These are phyloP conservation scores for Backusella westeae DNA, from an alignment of 192 early-diverging fungal genomes.

Conservation along the genomic window DNA sequence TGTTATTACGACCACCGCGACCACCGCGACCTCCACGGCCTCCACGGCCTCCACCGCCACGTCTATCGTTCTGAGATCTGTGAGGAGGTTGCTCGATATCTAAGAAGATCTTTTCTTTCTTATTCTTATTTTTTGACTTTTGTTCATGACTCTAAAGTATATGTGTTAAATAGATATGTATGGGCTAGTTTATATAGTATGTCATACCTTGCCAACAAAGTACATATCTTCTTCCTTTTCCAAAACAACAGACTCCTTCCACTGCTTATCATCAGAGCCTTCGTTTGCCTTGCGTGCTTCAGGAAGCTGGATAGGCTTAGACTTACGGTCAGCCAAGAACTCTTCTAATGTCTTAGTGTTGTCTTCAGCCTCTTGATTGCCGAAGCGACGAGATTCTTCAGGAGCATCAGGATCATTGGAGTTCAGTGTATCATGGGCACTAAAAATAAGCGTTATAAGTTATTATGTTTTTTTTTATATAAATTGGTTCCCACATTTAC, in stretches of 20 bases:
- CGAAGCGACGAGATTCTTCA: slow-evolving; percentile 36
- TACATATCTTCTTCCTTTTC: slow-evolving; percentile 75
- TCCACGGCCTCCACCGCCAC: neutral
- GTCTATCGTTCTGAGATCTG: neutral
- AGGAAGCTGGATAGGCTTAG: slow-evolving; percentile 46
- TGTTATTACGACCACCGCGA: neutral
- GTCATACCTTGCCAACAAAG: slow-evolving; percentile 62
- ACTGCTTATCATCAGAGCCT: slow-evolving; percentile 78
- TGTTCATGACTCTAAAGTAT: neutral
- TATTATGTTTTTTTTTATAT: neutral
- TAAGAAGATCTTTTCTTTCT: slow-evolving; percentile 15
- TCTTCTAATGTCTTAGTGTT: slow-evolving; percentile 82
- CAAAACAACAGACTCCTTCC: slow-evolving; percentile 72
- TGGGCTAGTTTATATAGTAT: neutral
- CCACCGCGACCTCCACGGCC: neutral
- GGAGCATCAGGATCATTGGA: slow-evolving; percentile 28
- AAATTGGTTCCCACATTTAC: neutral
- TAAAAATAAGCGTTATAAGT: neutral
- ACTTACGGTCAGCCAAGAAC: slow-evolving; percentile 66
- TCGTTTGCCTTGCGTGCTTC: slow-evolving; percentile 83
- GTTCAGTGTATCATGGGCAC: slow-evolving; percentile 17
- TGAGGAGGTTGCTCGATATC: slow-evolving; percentile 13
- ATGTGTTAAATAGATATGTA: neutral
- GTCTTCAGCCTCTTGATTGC: slow-evolving; percentile 66
- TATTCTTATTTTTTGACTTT: slow-evolving; percentile 9